phyloP scores from a whole-genome alignment of 768 basidiomycete species.

The Collybia nuda region DNA sequence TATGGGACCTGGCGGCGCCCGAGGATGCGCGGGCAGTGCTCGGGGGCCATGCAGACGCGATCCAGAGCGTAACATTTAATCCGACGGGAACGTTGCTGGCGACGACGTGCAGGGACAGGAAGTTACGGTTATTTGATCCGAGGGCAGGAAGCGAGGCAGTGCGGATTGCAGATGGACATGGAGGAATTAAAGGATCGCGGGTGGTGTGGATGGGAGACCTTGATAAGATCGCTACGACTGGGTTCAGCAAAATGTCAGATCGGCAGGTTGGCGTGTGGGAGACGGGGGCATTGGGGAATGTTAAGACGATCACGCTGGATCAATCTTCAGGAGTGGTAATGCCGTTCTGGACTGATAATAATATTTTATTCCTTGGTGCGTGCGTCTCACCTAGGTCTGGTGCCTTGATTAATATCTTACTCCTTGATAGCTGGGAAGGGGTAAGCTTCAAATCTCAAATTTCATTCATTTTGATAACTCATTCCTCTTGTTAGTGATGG shows the following conservation, averaged over 20 bases:
- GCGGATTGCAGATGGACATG: conserved; percentile 81
- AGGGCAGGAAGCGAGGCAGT: conserved; percentile 81
- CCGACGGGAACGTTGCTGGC: conserved; percentile 76
- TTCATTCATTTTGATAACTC: neutral
- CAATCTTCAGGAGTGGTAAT: conserved; percentile 92
- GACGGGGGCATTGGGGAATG: conserved; percentile 65
- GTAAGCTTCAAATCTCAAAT: conserved; percentile 34
- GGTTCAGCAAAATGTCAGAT: conserved; percentile 96
- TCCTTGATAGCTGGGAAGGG: conserved; percentile 76
- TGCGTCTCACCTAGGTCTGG: conserved; percentile 1
- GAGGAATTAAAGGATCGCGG: conserved; percentile 90
- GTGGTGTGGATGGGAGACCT: conserved; percentile 89
- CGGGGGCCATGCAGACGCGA: conserved; percentile 79
- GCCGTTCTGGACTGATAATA: conserved; percentile 98
- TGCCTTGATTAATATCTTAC: conserved; percentile 1
- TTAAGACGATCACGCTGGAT: conserved; percentile 82
- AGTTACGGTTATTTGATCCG: conserved; percentile 91
- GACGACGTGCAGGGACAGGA: conserved; percentile 92
- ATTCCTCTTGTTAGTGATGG: conserved; percentile 64
- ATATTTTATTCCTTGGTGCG: conserved; percentile 80
- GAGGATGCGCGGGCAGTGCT: conserved; percentile 64
- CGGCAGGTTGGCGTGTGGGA: conserved; percentile 92
- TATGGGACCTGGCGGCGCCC: conserved; percentile 86
- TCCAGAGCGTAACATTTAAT: conserved; percentile 86
- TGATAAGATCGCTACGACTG: conserved; percentile 90